These are phyloP conservation scores for Ogataea henricii DNA, from an alignment of 805 yeast species.

Conservation along the genomic window DNA sequence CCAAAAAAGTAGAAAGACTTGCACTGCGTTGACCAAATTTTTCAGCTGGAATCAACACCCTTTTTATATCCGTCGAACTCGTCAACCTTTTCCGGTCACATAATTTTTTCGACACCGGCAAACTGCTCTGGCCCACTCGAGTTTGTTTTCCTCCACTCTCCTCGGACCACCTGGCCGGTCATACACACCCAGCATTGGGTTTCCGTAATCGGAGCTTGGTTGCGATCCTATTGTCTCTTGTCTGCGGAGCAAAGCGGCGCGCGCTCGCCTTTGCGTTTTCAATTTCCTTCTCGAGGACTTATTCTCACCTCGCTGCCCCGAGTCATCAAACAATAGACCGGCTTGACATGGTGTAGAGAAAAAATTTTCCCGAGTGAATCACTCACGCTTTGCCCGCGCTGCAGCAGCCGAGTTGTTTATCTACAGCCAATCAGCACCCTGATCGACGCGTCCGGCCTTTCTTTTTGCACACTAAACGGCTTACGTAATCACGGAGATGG, in stretches of 20 bases:
- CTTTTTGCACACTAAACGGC: neutral
- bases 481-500: slow-evolving; percentile 3
- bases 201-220: slow-evolving; percentile 11
- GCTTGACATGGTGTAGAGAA: slow-evolving; percentile 1
- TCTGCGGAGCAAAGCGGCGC: slow-evolving; percentile 7
- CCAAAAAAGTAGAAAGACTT: slow-evolving; percentile 3
- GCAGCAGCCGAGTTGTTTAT: slow-evolving; percentile 10
- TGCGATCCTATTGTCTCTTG: neutral
- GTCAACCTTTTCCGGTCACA: neutral
- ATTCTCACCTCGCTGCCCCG: slow-evolving; percentile 5
- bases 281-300: slow-evolving; percentile 1
- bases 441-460: neutral
- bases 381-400: neutral
- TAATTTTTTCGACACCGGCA: neutral
- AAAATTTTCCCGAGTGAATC: slow-evolving; percentile 5
- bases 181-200: slow-evolving; percentile 4
- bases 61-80: slow-evolving; percentile 2
- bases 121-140: neutral
- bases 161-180: neutral
- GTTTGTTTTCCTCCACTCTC: slow-evolving; percentile 1
- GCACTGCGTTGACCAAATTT: neutral
- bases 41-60: slow-evolving; percentile 1
- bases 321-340: neutral
- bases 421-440: slow-evolving; percentile 20
- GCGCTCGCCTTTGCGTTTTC: no score